These are phyloP conservation scores for Flaveria brownii DNA, from an alignment of 129 eudicot genomes.

Conservation along the genomic window DNA sequence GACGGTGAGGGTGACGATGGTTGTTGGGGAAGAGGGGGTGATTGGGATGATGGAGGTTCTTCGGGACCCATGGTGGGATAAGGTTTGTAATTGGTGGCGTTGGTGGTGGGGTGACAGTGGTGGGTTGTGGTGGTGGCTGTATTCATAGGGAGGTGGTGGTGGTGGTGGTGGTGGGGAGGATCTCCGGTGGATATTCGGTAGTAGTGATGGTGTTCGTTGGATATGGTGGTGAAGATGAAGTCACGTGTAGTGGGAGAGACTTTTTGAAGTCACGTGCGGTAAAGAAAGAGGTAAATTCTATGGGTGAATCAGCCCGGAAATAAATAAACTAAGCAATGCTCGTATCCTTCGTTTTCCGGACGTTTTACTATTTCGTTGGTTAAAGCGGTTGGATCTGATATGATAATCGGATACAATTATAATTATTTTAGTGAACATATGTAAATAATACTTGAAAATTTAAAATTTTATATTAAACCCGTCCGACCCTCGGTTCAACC, in stretches of 20 bases:
- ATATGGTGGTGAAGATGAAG: constrained; percentile 24
- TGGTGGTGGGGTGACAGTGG: constrained; percentile 12
- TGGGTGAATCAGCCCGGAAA: too few relatives aligned
- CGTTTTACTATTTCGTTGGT: too few relatives aligned
- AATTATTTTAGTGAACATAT: too few relatives aligned
- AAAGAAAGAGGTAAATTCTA: too few relatives aligned
- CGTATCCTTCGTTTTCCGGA: too few relatives aligned
- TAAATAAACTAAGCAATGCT: too few relatives aligned
- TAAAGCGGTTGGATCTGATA: too few relatives aligned
- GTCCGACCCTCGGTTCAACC: too few relatives aligned
- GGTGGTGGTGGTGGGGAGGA: background rate
- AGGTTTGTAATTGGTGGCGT: background rate
- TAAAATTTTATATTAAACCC: too few relatives aligned
- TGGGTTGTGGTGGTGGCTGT: constrained; percentile 20
- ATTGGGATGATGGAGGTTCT: constrained; percentile 30
- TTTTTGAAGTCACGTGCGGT: background rate
- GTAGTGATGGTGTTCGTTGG: constrained; percentile 4
- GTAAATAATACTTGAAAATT: too few relatives aligned
- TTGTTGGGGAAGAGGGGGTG: background rate
- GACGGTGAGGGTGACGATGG: constrained; percentile 25
- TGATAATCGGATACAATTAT: too few relatives aligned
- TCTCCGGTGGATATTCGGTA: background rate
- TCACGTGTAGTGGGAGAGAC: constrained; percentile 20
- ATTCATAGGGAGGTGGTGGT: background rate
- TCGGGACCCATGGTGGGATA: constrained; percentile 24